These are phyloP conservation scores for Tricholomella constricta DNA, from an alignment of 768 basidiomycete genomes.

Conservation along the genomic window DNA sequence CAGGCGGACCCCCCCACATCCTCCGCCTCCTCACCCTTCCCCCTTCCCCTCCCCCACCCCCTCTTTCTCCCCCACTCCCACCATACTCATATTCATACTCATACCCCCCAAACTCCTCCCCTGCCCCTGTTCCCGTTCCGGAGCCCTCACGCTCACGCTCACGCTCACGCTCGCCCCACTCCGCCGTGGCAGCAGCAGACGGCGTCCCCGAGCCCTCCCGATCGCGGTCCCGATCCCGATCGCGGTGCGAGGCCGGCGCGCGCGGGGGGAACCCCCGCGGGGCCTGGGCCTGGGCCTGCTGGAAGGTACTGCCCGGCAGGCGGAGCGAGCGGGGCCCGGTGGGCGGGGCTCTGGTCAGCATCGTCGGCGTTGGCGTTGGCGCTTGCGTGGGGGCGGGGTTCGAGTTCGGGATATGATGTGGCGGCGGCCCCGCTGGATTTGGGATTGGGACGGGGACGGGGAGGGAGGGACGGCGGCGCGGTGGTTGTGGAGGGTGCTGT, in stretches of 20 bases:
- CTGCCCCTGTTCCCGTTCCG: too few relatives aligned
- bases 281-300: not conserved
- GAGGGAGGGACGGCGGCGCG: not conserved
- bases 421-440: not conserved
- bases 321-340: slow-evolving; percentile 12
- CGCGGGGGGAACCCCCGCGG: not conserved
- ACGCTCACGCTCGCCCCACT: too few relatives aligned
- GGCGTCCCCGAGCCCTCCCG: slow-evolving; percentile 20
- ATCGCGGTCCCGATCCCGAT: slow-evolving; percentile 28
- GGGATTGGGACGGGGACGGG: not conserved
- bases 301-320: not conserved
- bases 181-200: too few relatives aligned
- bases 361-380: not conserved
- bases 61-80: too few relatives aligned
- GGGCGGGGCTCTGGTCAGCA: slow-evolving; percentile 5
- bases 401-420: not conserved
- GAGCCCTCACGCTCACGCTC: too few relatives aligned
- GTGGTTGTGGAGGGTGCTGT: slow-evolving; percentile 13
- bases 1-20: slow-evolving; percentile 28
- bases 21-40: slow-evolving; percentile 41
- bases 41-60: too few relatives aligned
- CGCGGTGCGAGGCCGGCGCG: not conserved
- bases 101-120: too few relatives aligned
- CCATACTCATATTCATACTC: too few relatives aligned
- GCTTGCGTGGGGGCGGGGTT: not conserved